Percentiles rank a stretch among this genome's conserved stretches.
phyloP scores from a whole-genome alignment of 257 asterid genomes.

The Petunia axillaris region DNA sequence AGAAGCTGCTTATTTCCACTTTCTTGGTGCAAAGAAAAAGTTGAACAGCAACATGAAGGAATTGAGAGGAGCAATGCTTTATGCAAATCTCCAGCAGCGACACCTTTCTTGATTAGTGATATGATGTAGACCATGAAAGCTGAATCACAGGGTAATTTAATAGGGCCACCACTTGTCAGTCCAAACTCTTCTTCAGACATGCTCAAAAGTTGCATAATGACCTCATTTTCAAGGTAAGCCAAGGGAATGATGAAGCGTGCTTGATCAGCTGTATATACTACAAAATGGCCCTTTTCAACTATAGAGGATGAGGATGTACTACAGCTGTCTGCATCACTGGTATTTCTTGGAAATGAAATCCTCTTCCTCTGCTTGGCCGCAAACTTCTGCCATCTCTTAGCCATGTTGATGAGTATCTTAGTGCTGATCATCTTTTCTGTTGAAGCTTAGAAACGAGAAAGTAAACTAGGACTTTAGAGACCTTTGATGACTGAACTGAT shows the following conservation, averaged over 20 bases:
- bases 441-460: not conserved
- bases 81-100: slow-evolving; percentile 34
- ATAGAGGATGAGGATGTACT: not conserved
- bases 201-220: slow-evolving; percentile 32
- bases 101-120: slow-evolving; percentile 33
- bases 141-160: slow-evolving; percentile 39
- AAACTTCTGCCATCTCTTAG: slow-evolving; percentile 11
- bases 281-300: slow-evolving; percentile 43
- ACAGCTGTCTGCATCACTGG: not conserved
- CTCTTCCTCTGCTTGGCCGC: slow-evolving; percentile 13
- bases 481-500: not conserved
- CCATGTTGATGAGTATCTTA: not conserved
- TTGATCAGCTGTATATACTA: slow-evolving; percentile 39
- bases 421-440: not conserved
- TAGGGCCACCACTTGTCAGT: slow-evolving; percentile 19
- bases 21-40: too few relatives aligned
- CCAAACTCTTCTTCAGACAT: slow-evolving; percentile 40
- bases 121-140: slow-evolving; percentile 30
- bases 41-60: too few relatives aligned
- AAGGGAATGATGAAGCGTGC: slow-evolving; percentile 37
- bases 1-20: too few relatives aligned
- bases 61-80: slow-evolving; percentile 39
- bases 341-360: not conserved
- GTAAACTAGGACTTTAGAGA: not conserved
- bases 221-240: slow-evolving; percentile 30